Conservation (phyloP, 345 rosid species). For the Arabidopsis suecica region DNA sequence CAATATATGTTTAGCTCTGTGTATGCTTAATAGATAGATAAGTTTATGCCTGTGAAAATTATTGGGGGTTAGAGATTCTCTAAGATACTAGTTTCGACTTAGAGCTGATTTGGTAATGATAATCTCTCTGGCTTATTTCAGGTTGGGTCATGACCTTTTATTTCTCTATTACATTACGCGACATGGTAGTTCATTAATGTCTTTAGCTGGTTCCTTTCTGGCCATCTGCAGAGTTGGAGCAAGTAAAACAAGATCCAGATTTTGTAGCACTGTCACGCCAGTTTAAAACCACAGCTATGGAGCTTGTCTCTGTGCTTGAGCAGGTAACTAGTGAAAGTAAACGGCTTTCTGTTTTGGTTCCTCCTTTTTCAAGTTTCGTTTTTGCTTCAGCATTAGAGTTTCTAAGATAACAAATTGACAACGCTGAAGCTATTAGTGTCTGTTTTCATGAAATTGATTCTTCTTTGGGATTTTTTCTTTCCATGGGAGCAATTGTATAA, state of each 20-base stretch:
- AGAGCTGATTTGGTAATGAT: slow-evolving; percentile 12
- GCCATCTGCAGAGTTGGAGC: slow-evolving; percentile 78
- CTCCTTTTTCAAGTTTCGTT: slow-evolving; percentile 6
- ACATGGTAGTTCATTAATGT: slow-evolving; percentile 34
- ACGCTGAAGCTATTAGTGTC: slow-evolving; percentile 15
- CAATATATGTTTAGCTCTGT: background rate
- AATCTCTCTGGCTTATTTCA: slow-evolving; percentile 23
- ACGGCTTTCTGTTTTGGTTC: slow-evolving; percentile 26
- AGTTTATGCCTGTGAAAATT: background rate
- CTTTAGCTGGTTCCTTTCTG: slow-evolving; percentile 40
- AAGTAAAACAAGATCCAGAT: slow-evolving; percentile 93
- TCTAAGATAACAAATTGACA: slow-evolving; percentile 15
- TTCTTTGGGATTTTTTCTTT: slow-evolving; percentile 10
- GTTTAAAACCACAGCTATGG: slow-evolving; percentile 95
- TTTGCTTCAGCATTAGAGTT: slow-evolving; percentile 23
- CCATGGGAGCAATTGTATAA: slow-evolving; percentile 12
- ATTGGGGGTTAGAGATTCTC: slow-evolving; percentile 12
- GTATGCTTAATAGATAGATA: background rate
- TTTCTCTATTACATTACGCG: slow-evolving; percentile 29
- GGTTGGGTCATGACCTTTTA: slow-evolving; percentile 25
- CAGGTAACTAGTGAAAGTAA: slow-evolving; percentile 59
- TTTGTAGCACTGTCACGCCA: slow-evolving; percentile 81
- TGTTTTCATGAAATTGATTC: slow-evolving; percentile 21
- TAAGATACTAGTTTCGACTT: slow-evolving; percentile 13
- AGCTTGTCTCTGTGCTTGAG: slow-evolving; percentile 96